Conservation (phyloP, 2,329 filamentous ascomycete species). For the Amylocarpus encephaloides region DNA sequence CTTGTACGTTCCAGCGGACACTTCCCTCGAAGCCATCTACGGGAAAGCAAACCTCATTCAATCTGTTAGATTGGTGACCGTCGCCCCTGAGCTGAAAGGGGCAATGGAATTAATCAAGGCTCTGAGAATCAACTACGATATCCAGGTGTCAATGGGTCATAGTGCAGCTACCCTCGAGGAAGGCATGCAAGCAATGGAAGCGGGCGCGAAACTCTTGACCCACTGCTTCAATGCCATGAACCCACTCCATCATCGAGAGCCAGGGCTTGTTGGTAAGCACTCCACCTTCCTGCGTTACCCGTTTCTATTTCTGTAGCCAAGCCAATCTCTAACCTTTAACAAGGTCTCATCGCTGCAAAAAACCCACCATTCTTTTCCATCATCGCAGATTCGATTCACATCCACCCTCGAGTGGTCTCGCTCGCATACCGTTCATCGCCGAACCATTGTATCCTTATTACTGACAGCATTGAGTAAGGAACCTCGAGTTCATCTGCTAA, state of each 20-base stretch:
- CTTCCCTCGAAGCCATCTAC: conserved; percentile 35
- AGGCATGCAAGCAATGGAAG: conserved; percentile 39
- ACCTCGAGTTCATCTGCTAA: neutral
- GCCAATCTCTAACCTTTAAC: too few species aligned
- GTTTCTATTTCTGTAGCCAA: too few species aligned
- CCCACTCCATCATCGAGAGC: conserved; percentile 42
- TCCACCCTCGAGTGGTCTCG: conserved; percentile 43
- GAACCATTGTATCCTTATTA: conserved; percentile 43
- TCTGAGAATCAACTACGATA: conserved; percentile 31
- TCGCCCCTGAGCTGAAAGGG: conserved; percentile 45
- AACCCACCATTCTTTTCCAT: conserved; percentile 41
- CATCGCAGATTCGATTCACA: conserved; percentile 48
- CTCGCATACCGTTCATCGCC: conserved; percentile 43
- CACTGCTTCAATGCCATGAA: conserved; percentile 51
- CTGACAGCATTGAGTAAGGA: conserved; percentile 44
- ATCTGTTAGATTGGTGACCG: conserved; percentile 43
- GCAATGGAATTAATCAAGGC: conserved; percentile 36
- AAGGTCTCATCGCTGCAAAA: conserved; percentile 30
- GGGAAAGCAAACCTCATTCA: conserved; percentile 36
- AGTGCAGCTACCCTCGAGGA: conserved; percentile 41
- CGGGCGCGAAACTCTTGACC: conserved; percentile 46
- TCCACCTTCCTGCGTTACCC: too few species aligned
- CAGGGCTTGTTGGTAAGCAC: conserved; percentile 40
- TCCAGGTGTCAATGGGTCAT: conserved; percentile 35
- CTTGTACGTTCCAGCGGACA: conserved; percentile 21